Evolutionary conservation across 176 grass and related monocot species (phyloP).

Genomic region (Eragrostis nindensis): DNA sequence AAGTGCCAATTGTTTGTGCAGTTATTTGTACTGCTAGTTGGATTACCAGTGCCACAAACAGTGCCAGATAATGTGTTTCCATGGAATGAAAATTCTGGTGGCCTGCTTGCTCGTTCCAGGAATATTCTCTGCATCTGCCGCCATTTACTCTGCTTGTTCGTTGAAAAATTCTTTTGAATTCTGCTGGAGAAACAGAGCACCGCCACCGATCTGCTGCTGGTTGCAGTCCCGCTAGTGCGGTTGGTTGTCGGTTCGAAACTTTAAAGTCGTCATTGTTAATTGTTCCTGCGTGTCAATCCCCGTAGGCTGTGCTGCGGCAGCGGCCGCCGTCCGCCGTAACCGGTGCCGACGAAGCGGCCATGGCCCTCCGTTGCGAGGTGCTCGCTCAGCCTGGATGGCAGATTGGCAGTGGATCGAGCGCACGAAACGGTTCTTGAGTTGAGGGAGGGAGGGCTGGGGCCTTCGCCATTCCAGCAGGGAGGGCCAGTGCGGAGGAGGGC

Average conservation of each 20-base stretch:
- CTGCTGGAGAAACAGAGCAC: background rate
- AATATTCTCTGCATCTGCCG: background rate
- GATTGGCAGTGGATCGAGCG: no score
- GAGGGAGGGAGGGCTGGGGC: no score
- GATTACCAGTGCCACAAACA: background rate
- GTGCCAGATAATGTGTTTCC: background rate
- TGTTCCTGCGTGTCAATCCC: no score
- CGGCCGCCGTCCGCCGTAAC: no score
- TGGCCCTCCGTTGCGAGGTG: no score
- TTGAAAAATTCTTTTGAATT: background rate
- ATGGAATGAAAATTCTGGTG: background rate
- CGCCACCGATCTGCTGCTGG: background rate
- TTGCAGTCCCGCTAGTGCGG: background rate
- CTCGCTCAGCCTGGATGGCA: no score
- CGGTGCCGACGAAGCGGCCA: no score
- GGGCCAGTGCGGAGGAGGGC: no score
- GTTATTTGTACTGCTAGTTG: background rate
- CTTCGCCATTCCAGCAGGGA: no score
- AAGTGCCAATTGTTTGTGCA: background rate
- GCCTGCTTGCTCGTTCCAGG: background rate
- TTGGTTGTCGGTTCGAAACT: background rate
- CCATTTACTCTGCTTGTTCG: no score
- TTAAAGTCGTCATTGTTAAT: background rate
- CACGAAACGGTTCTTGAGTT: no score
- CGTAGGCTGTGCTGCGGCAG: no score